Percentiles rank a stretch among this genome's conserved stretches.
phyloP scores from a whole-genome alignment of 371 early-diverging fungal genomes.

The Haplosporangium sp. region DNA sequence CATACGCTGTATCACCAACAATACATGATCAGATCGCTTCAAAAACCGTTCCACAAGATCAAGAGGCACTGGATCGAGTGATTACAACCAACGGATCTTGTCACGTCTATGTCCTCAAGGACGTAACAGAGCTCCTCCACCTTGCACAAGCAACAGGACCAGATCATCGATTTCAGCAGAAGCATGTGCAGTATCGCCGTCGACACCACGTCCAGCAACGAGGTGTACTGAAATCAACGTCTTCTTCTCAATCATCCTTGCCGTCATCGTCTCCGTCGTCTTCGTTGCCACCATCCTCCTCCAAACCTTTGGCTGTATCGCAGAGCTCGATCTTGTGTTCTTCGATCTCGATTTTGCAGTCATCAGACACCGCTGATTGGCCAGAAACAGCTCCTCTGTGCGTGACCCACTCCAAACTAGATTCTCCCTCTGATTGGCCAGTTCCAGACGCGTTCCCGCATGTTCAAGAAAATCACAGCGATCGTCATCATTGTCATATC shows the following conservation, averaged over 20 bases:
- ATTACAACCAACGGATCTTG: background rate
- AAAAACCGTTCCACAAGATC: background rate
- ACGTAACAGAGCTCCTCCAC: slow-evolving; percentile 34
- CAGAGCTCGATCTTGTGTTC: too few relatives aligned
- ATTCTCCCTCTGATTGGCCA: slow-evolving; percentile 20
- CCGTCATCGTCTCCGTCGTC: background rate
- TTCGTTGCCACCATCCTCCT: background rate
- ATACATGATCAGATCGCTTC: slow-evolving; percentile 6
- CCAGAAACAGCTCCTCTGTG: background rate
- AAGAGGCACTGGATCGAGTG: slow-evolving; percentile 1
- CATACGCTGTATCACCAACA: background rate
- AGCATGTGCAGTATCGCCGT: background rate
- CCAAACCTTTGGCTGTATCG: background rate
- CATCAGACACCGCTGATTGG: background rate
- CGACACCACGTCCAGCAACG: background rate
- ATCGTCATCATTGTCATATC: background rate
- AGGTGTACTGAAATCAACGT: background rate
- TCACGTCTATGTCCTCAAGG: slow-evolving; percentile 43
- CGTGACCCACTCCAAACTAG: slow-evolving; percentile 23
- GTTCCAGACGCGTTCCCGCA: background rate
- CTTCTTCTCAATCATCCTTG: background rate
- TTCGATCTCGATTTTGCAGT: background rate
- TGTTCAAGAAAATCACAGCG: slow-evolving; percentile 1
- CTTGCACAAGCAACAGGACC: slow-evolving; percentile 13
- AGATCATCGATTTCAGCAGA: slow-evolving; percentile 3